phyloP scores from a whole-genome alignment of 164 flowering plant species.

The Magnolia sinica region DNA sequence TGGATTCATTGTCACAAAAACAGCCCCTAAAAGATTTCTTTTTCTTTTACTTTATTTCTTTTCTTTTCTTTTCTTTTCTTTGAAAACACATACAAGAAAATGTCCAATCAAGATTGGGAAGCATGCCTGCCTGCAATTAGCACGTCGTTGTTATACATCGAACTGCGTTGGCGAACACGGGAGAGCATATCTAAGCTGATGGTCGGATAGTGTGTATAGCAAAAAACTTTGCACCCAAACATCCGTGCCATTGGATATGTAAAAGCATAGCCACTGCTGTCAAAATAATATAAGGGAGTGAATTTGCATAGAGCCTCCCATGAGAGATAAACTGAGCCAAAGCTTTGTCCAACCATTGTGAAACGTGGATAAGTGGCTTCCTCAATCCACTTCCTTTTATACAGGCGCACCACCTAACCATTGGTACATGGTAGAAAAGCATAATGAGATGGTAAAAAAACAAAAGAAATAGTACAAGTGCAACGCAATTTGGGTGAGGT shows the following conservation, averaged over 20 bases:
- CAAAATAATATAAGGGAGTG: conserved; percentile 74
- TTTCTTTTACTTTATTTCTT: too few species aligned
- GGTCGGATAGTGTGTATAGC: conserved; percentile 96
- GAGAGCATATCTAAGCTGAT: conserved; percentile 93
- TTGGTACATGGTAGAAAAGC: not conserved
- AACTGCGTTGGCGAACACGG: not conserved
- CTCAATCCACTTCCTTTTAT: conserved; percentile 88
- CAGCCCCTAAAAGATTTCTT: too few species aligned
- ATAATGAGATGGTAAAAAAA: not conserved
- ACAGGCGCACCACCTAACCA: conserved; percentile 75
- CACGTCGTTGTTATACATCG: too few species aligned
- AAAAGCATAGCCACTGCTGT: conserved; percentile 96
- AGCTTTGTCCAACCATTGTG: conserved; percentile 94
- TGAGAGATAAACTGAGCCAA: conserved; percentile 80
- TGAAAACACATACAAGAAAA: too few species aligned
- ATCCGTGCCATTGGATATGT: conserved; percentile 87
- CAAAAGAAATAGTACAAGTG: not conserved
- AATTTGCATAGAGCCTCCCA: conserved; percentile 89
- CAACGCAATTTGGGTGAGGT: not conserved
- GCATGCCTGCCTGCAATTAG: too few species aligned
- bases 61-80: too few species aligned
- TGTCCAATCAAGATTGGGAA: too few species aligned
- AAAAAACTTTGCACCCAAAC: conserved; percentile 90
- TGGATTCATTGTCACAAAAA: too few species aligned
- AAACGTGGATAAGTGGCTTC: conserved; percentile 84